Percentiles rank a stretch among this genome's conserved stretches.
Conservation (phyloP, 108 stramenopile genomes). For the Nitzschia palea region DNA sequence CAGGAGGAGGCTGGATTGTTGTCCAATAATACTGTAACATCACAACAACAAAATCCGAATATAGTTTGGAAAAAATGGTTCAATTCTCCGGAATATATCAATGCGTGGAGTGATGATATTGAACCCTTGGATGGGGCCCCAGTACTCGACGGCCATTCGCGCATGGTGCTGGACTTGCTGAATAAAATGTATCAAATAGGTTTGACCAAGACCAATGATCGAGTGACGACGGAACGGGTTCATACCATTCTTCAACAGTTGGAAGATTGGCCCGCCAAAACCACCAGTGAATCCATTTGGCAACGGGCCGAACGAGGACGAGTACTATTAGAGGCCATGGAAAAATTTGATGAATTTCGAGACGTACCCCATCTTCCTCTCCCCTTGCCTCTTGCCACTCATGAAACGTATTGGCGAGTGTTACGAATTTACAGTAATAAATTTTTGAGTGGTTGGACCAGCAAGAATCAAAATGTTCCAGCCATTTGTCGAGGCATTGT, state of each 20-base stretch:
- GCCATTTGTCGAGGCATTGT: constrained; percentile 13
- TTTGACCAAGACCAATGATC: constrained; percentile 22
- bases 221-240: constrained; percentile 26
- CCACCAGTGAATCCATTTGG: constrained; percentile 20
- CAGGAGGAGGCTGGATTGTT: no score
- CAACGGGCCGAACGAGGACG: constrained; percentile 30
- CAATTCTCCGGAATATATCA: constrained; percentile 2
- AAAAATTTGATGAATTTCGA: constrained; percentile 6
- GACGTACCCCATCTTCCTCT: not conserved
- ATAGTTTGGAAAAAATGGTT: constrained; percentile 8
- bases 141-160: constrained; percentile 20
- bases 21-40: no score
- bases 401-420: constrained; percentile 27
- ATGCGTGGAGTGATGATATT: constrained; percentile 18
- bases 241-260: constrained; percentile 15
- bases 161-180: constrained; percentile 20
- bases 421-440: constrained; percentile 20
- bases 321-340: constrained; percentile 27
- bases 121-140: constrained; percentile 5
- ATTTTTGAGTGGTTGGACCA: constrained; percentile 7
- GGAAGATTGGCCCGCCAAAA: constrained; percentile 3
- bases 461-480: not conserved
- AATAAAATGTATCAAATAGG: constrained; percentile 22
- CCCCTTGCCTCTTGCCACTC: constrained; percentile 18
- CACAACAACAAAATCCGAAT: no score